Conservation (phyloP, 495 filamentous ascomycete species). For the Daldinia decipiens region DNA sequence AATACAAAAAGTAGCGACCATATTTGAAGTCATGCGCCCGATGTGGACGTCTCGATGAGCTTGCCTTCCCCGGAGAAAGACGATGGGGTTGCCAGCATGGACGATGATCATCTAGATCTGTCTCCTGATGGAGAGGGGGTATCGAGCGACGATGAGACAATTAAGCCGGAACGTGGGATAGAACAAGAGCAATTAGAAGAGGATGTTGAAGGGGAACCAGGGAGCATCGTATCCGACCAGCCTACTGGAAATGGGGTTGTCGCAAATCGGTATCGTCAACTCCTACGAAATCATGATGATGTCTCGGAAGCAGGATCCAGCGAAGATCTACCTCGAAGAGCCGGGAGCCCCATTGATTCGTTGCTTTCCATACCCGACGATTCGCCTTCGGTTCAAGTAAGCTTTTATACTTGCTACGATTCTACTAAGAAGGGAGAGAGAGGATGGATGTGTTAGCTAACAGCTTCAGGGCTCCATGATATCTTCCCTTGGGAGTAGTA, state of each 20-base stretch:
- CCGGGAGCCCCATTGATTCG: conserved; percentile 61
- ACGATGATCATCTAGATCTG: conserved; percentile 53
- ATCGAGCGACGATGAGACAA: conserved; percentile 60
- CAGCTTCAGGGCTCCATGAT: conserved; percentile 75
- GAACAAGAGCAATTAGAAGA: conserved; percentile 48
- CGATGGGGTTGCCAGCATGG: conserved; percentile 58
- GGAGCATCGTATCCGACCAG: conserved; percentile 39
- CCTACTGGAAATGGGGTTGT: conserved; percentile 46
- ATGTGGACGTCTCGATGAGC: conserved; percentile 58
- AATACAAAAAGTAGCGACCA: not conserved
- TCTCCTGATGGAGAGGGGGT: conserved; percentile 46
- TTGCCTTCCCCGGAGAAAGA: conserved; percentile 58
- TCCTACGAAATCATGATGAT: conserved; percentile 56
- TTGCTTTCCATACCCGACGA: conserved; percentile 82
- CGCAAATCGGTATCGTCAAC: conserved; percentile 58
- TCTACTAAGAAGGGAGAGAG: not conserved
- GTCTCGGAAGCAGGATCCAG: conserved; percentile 59
- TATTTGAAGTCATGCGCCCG: conserved; percentile 51
- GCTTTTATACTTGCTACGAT: conserved; percentile 35
- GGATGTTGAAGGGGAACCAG: conserved; percentile 52
- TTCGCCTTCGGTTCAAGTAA: conserved; percentile 86
- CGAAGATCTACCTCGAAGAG: conserved; percentile 52
- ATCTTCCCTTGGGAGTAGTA: conserved; percentile 78
- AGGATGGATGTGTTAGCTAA: conserved; percentile 40
- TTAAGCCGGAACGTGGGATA: conserved; percentile 54